Base-by-base conservation (phyloP, 306 rosid genomes). In the Cucumis cinereus region DNA sequence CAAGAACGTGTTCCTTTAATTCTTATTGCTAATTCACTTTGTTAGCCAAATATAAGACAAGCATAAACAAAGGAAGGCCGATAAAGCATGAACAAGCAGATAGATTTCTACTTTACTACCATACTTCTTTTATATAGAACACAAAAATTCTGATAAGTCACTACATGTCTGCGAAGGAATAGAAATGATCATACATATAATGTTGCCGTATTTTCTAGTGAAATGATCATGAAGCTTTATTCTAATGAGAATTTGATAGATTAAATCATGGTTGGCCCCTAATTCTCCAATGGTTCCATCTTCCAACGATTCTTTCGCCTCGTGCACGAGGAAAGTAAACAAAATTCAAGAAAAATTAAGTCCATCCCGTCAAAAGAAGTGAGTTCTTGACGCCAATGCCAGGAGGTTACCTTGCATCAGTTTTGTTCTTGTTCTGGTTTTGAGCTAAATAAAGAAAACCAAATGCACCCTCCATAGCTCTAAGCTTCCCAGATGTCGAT, bases 371-470 rank as follows among this genome's bases (percentile, higher is more conserved):
- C 41, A 78, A 41, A 12, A 90, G 3, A 28, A 92, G 83, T 0
- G 93, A 79, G 40, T 92, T 88, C 41, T 30, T 87, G 19, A 90
- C 85, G 15, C 96, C 96, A 72, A 88, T 92, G 13, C 96, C 96
- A 0, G 96, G 20, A 76, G 90, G 92, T 82, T 87, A 87, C 73
- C 96, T 92, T 73, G 92, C 91, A 79, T 92, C 96, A 8, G 87
- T 10, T 82, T 83, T 88, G 59, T 45, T 43, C 79, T 78, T 83
- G 64, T 92, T 90, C 23, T 86, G 67, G 79, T 63, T 84, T 53
- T 92, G 97, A 53, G 91, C 93, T 84, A 89, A 79, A 58, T 90
- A 87, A 78, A 92, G 84, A 84, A 92, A 90, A 11, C 96, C 97
- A 2, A 92, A 92, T 26, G 92, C 91, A 40, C 97, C 96, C 47